phyloP scores from a whole-genome alignment of 306 rosid species.

The Quercus parvula region DNA sequence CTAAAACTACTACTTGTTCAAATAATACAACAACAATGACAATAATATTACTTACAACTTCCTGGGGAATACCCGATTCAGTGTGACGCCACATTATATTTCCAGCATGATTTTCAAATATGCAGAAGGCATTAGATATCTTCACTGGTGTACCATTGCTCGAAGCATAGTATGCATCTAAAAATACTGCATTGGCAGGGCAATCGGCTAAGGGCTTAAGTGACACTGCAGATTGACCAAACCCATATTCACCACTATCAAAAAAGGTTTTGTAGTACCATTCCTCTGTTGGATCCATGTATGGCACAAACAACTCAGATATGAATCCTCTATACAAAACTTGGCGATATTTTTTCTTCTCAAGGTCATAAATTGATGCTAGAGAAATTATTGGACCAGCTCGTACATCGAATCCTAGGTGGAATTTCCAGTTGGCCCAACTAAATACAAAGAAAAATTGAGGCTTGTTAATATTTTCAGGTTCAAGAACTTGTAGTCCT shows the following conservation, averaged over 20 bases:
- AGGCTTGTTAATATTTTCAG: too few species aligned
- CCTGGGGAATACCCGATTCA: constrained; percentile 22
- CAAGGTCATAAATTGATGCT: too few species aligned
- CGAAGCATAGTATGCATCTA: constrained; percentile 42
- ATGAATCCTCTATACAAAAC: too few species aligned
- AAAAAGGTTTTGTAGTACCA: constrained; percentile 49
- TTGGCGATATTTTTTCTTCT: too few species aligned
- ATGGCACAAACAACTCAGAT: constrained; percentile 22
- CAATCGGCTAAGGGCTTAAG: constrained; percentile 47
- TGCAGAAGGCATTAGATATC: constrained; percentile 46
- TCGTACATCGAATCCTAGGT: too few species aligned
- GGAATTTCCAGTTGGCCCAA: too few species aligned
- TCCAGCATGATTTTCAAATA: constrained; percentile 53
- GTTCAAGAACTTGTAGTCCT: background rate
- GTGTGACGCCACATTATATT: constrained; percentile 73
- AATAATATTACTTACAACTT: constrained; percentile 10
- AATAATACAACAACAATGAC: background rate
- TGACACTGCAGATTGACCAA: constrained; percentile 48
- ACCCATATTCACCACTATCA: constrained; percentile 54
- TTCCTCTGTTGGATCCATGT: constrained; percentile 67
- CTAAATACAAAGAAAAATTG: too few species aligned
- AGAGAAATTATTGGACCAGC: too few species aligned
- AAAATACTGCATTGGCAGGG: constrained; percentile 50
- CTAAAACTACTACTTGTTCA: too few species aligned
- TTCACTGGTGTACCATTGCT: constrained; percentile 41